A percentile compares a stretch with the other conserved stretches of the same genome.
phyloP scores from a whole-genome alignment of 2,329 filamentous ascomycete species.

The Colletotrichum sp. region DNA sequence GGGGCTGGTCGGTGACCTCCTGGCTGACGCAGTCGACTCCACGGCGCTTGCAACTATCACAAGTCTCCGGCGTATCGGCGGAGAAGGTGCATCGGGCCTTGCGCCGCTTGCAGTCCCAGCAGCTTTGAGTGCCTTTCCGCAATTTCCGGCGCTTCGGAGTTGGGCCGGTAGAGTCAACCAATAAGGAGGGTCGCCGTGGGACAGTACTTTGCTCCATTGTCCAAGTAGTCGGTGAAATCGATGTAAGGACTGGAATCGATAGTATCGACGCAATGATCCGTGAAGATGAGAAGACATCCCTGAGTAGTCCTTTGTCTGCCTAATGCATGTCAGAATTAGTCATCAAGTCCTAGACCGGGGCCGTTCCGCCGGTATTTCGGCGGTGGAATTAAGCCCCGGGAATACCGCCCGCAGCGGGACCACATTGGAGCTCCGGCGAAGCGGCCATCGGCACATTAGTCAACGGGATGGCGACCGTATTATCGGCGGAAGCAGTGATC shows the following conservation, averaged over 20 bases:
- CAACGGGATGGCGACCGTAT: not conserved
- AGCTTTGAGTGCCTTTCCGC: slow-evolving; percentile 18
- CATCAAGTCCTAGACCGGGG: not conserved
- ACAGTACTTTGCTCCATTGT: not conserved
- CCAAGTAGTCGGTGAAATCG: not conserved
- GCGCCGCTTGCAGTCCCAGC: slow-evolving; percentile 20
- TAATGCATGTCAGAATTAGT: slow-evolving; percentile 11
- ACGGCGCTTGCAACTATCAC: slow-evolving; percentile 44
- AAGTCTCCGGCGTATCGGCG: not conserved
- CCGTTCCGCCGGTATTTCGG: not conserved
- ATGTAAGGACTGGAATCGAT: not conserved
- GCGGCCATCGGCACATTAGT: not conserved
- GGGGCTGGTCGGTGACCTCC: slow-evolving; percentile 37
- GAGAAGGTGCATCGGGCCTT: slow-evolving; percentile 8
- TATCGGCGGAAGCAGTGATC: not conserved
- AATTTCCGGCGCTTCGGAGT: slow-evolving; percentile 8
- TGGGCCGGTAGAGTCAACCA: not conserved
- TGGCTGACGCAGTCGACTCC: slow-evolving; percentile 51
- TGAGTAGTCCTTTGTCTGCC: not conserved
- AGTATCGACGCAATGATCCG: not conserved
- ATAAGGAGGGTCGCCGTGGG: not conserved
- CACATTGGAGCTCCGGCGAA: not conserved
- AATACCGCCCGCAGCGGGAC: not conserved
- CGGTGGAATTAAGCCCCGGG: not conserved
- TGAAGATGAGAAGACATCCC: not conserved